Evolutionary conservation across 495 filamentous ascomycete genomes (phyloP).

Genomic region (Penicillium paxilli): DNA sequence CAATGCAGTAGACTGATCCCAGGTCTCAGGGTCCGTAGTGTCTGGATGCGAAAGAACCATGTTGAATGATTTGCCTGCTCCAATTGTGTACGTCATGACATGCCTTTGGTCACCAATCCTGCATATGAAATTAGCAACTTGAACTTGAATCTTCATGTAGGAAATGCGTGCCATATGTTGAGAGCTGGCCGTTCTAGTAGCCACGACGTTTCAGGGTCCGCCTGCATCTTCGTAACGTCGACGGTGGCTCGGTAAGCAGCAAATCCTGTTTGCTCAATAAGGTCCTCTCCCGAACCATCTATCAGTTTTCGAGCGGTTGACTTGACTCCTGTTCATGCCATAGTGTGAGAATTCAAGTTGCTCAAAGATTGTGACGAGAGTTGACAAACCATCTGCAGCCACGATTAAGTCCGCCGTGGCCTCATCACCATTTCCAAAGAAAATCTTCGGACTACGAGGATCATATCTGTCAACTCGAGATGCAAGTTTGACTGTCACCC

Average conservation of each 20-base stretch:
- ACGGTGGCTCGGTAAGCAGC: constrained; percentile 46
- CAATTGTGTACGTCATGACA: constrained; percentile 54
- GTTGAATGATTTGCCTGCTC: constrained; percentile 47
- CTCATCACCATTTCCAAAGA: constrained; percentile 11
- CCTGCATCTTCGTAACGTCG: constrained; percentile 37
- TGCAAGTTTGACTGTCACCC: constrained; percentile 26
- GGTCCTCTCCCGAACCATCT: constrained; percentile 14
- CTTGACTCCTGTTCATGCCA: constrained; percentile 33
- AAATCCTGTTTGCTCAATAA: constrained; percentile 25
- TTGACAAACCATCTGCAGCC: constrained; percentile 41
- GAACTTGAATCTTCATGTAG: too few species aligned
- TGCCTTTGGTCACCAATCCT: constrained; percentile 39
- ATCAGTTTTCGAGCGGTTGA: constrained; percentile 33
- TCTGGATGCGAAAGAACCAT: constrained; percentile 53
- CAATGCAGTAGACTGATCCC: constrained; percentile 35
- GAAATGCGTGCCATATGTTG: constrained; percentile 48
- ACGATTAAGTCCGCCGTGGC: constrained; percentile 38
- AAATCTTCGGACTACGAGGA: constrained; percentile 14
- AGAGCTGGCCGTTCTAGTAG: constrained; percentile 36
- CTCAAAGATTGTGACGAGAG: neutral
- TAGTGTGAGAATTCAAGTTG: neutral
- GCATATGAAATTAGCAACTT: neutral
- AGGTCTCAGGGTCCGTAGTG: constrained; percentile 34
- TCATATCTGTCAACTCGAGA: constrained; percentile 26
- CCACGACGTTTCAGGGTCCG: constrained; percentile 38